Evolutionary conservation across 2,329 filamentous ascomycete species (phyloP), one percentile per base, ranked within the genome.

Genomic region (Dactylellina cionopaga): DNA sequence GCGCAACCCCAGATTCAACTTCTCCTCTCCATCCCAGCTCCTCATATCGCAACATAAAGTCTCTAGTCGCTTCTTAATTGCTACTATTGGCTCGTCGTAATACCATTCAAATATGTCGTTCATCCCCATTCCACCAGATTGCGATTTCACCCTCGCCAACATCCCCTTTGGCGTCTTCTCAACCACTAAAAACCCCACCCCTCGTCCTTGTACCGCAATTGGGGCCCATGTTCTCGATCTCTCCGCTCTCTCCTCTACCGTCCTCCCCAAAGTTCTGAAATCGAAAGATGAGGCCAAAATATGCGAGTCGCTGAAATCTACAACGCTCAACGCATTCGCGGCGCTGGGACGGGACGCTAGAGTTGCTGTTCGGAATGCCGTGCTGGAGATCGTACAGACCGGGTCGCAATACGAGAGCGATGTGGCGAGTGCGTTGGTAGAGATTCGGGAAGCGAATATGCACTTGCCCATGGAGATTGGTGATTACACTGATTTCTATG

Each of bases 401-500:
- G 66, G 51, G 7, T 71, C 66, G 43, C 24, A 51, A 29, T 63
- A 41, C 49, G 43, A 64, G 33, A 29, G 17, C 10, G 56, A 71
- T 1, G 66, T 71, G 19, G 81, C 85, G 64, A 81, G 83, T 58
- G 86, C 84, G 0, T 80, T 94, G 10, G 73, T 92, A 2, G 85
- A 84, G 0, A 84, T 88, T 49, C 82, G 83, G 3, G 81, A 87
- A 17, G 86, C 89, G 51, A 85, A 83, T 74, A 88, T 85, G 78
- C 89, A 93, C 77, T 78, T 94, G 5, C 91, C 91, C 1, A 88
- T 95, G 86, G 83, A 84, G 60, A 92, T 94, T 76, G 89, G 90
- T 24, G 91, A 94, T 79, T 95, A 94, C 79, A 92, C 91, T 0
- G 91, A 95, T 80, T 95, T 95, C 82, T 95, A 92, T 78, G 91